Percentiles rank a stretch among this genome's conserved stretches.
Evolutionary conservation across 1,139 yeast genomes (phyloP).

Genomic region (Sporopachydermia cereana): DNA sequence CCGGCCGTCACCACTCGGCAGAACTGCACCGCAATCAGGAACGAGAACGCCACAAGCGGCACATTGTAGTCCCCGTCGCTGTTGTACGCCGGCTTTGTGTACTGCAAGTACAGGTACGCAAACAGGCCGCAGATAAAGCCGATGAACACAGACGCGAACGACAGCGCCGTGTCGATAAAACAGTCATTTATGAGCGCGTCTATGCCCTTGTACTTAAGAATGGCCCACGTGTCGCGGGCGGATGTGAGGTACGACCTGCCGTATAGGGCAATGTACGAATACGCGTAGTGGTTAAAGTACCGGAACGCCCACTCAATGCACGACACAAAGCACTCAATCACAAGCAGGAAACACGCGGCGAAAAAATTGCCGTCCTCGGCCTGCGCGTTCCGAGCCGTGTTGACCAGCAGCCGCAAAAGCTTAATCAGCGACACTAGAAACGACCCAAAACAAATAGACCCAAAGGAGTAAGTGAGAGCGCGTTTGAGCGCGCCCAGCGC

Average conservation of each 20-base stretch:
- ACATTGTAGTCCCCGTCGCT: constrained; percentile 56
- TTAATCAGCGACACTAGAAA: constrained; percentile 70
- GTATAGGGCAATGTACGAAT: constrained; percentile 76
- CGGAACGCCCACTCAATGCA: constrained; percentile 69
- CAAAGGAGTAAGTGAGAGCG: constrained; percentile 78
- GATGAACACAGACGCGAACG: constrained; percentile 58
- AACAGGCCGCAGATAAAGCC: constrained; percentile 60
- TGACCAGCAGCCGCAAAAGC: constrained; percentile 40
- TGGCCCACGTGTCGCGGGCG: constrained; percentile 74
- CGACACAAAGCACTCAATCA: constrained; percentile 49
- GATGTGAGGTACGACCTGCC: constrained; percentile 69
- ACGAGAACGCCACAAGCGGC: constrained; percentile 67
- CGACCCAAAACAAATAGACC: constrained; percentile 85
- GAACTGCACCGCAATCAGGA: constrained; percentile 68
- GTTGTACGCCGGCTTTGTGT: constrained; percentile 67
- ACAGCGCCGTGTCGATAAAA: constrained; percentile 63
- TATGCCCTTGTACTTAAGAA: constrained; percentile 69
- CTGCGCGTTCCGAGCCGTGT: constrained; percentile 40
- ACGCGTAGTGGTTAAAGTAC: constrained; percentile 87
- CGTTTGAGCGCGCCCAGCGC: constrained; percentile 75
- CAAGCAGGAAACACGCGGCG: constrained; percentile 42
- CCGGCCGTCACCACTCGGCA: constrained; percentile 63
- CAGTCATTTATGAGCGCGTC: constrained; percentile 83
- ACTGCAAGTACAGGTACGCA: constrained; percentile 57
- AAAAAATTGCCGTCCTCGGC: constrained; percentile 42